phyloP scores from a whole-genome alignment of 305 asterid genomes.

The Ajuga reptans region DNA sequence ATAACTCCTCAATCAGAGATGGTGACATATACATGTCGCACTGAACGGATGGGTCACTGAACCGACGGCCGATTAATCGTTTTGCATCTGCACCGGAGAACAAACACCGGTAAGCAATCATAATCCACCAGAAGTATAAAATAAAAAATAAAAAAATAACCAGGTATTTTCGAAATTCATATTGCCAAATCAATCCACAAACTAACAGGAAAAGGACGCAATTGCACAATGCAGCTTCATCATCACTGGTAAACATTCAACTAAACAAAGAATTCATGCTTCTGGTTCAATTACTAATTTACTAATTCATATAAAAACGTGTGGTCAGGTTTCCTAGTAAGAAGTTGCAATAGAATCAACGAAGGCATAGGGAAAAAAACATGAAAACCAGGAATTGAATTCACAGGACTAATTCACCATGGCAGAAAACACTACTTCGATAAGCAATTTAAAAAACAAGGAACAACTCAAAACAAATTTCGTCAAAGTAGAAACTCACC shows the following conservation, averaged over 20 bases:
- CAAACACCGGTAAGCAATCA: not conserved
- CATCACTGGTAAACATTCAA: not conserved
- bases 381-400: not conserved
- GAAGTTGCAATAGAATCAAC: not conserved
- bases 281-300: not conserved
- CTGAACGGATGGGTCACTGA: slow-evolving; percentile 43
- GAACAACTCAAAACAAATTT: not conserved
- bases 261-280: not conserved
- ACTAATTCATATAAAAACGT: too few species aligned
- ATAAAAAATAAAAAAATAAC: not conserved
- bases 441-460: too few species aligned
- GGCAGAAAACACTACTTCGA: not conserved
- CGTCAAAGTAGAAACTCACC: slow-evolving; percentile 30
- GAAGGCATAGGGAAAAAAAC: not conserved
- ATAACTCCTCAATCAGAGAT: not conserved
- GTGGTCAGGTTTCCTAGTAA: too few species aligned
- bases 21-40: slow-evolving; percentile 26
- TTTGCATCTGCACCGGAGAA: slow-evolving; percentile 39
- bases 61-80: slow-evolving; percentile 50
- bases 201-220: too few species aligned
- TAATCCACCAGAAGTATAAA: not conserved
- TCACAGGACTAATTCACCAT: not conserved
- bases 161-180: not conserved
- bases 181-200: too few species aligned
- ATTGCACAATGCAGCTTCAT: not conserved